Evolutionary conservation across 2,329 filamentous ascomycete species (phyloP).

Genomic region (Ophiosphaerella korrae): DNA sequence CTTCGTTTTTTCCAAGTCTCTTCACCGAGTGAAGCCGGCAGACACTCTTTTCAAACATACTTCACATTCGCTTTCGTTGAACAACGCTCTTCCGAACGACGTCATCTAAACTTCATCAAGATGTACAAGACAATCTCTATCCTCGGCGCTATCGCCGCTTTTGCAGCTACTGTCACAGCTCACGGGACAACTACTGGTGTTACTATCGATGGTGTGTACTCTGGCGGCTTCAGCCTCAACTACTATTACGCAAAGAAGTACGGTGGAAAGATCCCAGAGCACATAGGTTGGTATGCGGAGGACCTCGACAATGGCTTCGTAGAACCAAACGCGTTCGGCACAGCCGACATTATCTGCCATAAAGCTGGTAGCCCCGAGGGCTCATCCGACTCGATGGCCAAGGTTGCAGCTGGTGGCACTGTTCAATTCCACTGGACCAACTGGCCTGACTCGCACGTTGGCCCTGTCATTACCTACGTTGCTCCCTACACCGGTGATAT

Average conservation of each 20-base stretch:
- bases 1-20: slow-evolving; percentile 36
- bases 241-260: slow-evolving; percentile 46
- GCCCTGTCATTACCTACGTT: slow-evolving; percentile 48
- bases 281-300: slow-evolving; percentile 52
- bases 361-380: slow-evolving; percentile 54
- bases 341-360: slow-evolving; percentile 65
- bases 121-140: slow-evolving; percentile 38
- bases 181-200: slow-evolving; percentile 55
- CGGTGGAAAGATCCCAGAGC: slow-evolving; percentile 33
- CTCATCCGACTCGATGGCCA: slow-evolving; percentile 50
- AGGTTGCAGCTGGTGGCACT: slow-evolving; percentile 65
- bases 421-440: slow-evolving; percentile 60
- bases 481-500: slow-evolving; percentile 41
- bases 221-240: slow-evolving; percentile 51
- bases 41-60: slow-evolving; percentile 36
- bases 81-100: slow-evolving; percentile 14
- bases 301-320: slow-evolving; percentile 47
- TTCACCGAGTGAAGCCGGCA: slow-evolving; percentile 42
- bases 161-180: slow-evolving; percentile 50
- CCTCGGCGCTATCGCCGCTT: slow-evolving; percentile 35
- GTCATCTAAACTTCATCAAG: slow-evolving; percentile 15
- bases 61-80: slow-evolving; percentile 28
- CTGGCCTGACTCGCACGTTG: slow-evolving; percentile 46
- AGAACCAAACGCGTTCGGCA: slow-evolving; percentile 31
- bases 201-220: slow-evolving; percentile 54